Conservation (phyloP, 1,284 basidiomycete species). For the Sanghuangporus weigelae region DNA sequence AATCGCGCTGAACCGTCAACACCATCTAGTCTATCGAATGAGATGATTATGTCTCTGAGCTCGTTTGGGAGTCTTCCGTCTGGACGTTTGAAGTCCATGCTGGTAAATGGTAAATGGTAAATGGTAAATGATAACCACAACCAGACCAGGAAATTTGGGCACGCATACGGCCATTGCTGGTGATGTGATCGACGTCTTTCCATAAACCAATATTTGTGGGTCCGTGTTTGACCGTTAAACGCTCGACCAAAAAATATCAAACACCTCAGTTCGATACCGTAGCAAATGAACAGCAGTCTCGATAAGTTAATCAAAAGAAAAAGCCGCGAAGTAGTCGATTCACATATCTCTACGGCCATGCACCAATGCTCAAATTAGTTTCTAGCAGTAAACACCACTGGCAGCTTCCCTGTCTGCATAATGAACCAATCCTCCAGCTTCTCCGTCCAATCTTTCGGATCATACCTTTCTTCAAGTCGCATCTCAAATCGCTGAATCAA, state of each 20-base stretch:
- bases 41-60: slow-evolving; percentile 26
- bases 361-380: background rate
- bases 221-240: background rate
- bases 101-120: background rate
- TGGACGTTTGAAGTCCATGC: slow-evolving; percentile 19
- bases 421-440: slow-evolving; percentile 29
- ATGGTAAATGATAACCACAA: background rate
- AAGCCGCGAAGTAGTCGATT: too few relatives aligned
- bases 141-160: background rate
- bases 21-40: slow-evolving; percentile 45
- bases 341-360: too few relatives aligned
- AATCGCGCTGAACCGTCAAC: slow-evolving; percentile 67
- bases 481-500: slow-evolving; percentile 30
- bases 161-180: background rate
- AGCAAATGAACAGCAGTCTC: too few relatives aligned
- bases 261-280: background rate
- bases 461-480: slow-evolving; percentile 24
- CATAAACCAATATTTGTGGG: background rate
- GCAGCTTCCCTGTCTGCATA: slow-evolving; percentile 25
- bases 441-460: slow-evolving; percentile 25
- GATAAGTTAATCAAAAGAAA: too few relatives aligned
- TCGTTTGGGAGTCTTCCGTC: slow-evolving; percentile 27
- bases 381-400: slow-evolving; percentile 19
- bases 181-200: background rate
- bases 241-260: background rate